A percentile compares a stretch with the other conserved stretches of the same genome.
phyloP scores from a whole-genome alignment of 129 eudicot genomes.

The Tagetes patula region DNA sequence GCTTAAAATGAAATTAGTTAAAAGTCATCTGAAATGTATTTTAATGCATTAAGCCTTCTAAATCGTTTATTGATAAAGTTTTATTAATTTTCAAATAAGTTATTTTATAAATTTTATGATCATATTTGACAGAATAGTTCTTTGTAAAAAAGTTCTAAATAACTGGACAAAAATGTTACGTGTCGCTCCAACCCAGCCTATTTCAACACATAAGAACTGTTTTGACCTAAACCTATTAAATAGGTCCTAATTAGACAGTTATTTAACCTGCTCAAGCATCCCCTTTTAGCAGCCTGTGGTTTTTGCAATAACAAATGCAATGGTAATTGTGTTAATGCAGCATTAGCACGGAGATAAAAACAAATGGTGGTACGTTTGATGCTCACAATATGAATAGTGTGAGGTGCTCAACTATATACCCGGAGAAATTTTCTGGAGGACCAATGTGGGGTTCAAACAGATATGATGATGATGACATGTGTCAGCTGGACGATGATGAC shows the following conservation, averaged over 20 bases:
- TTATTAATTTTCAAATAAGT: background rate
- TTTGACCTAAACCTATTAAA: background rate
- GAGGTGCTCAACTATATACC: slow-evolving; percentile 73
- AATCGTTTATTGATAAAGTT: background rate
- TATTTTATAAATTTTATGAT: background rate
- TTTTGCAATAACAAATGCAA: slow-evolving; percentile 21
- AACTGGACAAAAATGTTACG: background rate
- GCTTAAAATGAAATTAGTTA: background rate
- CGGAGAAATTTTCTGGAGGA: slow-evolving; percentile 52
- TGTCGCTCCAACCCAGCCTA: background rate
- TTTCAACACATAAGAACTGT: background rate
- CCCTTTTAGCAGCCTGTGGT: background rate
- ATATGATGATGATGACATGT: slow-evolving; percentile 92
- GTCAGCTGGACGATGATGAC: slow-evolving; percentile 82
- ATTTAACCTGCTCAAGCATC: slow-evolving; percentile 3
- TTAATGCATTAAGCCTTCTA: background rate
- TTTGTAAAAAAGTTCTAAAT: background rate
- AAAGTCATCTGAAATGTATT: background rate
- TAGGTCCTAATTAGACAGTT: background rate
- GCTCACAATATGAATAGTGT: slow-evolving; percentile 44
- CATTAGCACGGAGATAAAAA: slow-evolving; percentile 46
- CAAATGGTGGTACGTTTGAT: slow-evolving; percentile 43
- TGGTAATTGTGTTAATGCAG: slow-evolving; percentile 44
- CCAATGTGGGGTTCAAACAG: slow-evolving; percentile 59
- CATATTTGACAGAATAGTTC: background rate